Evolutionary conservation across 1,284 basidiomycete species (phyloP), one percentile per base, ranked within the genome.

Genomic region (Apiotrichum montevideense): DNA sequence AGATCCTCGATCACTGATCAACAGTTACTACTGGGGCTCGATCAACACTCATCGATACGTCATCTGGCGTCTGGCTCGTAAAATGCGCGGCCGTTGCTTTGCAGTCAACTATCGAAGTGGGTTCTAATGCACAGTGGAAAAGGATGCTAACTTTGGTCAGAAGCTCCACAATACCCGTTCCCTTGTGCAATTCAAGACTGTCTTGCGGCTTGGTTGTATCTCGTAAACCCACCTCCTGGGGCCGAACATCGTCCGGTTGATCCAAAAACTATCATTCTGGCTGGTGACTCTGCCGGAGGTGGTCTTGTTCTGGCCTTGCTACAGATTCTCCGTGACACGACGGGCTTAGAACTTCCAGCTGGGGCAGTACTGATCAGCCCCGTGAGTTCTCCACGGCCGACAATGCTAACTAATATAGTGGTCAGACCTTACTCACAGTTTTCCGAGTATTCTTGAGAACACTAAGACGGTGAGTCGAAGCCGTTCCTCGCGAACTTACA

Each of bases 211-310:
- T 97, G 81, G 80, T 82, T 82, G 73, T 98, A 80, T 77, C 83
- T 82, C 72, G 84, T 81, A 75, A 83, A 74, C 62, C 90, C 90
- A 0, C 90, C 90, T 1, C 79, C 83, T 0, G 82, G 76, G 8
- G 84, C 88, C 7, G 74, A 83, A 39, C 93, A 97, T 75, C 77
- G 78, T 13, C 83, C 92, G 0, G 85, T 99, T 13, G 82, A 88
- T 55, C 93, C 95, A 0, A 82, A 81, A 1, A 85, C 87, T 62
- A 88, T 97, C 46, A 83, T 98, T 9, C 65, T 82, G 3, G 86
- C 87, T 0, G 96, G 96, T 1, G 93, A 96, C 75, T 95, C 91
- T 33, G 95, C 96, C 0, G 96, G 96, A 4, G 96, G 94, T 4
- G 93, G 92, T 0, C 78, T 98, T 11, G 82, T 84, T 0, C 78